Conservation (phyloP, 495 filamentous ascomycete species). For the Trichoderma orchidacearum region DNA sequence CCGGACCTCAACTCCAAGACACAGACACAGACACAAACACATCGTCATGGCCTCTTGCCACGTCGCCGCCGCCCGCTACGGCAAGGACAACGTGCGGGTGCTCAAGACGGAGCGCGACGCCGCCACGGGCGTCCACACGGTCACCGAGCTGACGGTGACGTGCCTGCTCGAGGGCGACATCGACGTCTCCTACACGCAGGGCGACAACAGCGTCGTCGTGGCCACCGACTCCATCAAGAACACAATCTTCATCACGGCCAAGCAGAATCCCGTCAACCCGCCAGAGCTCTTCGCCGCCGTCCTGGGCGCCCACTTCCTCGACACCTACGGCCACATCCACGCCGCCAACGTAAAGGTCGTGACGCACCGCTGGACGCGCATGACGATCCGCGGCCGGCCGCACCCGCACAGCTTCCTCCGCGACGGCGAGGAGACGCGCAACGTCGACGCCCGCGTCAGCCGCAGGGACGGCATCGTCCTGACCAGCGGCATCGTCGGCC, state of each 20-base stretch:
- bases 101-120: slow-evolving; percentile 81
- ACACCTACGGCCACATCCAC: slow-evolving; percentile 77
- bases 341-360: slow-evolving; percentile 65
- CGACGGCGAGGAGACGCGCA: slow-evolving; percentile 77
- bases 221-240: slow-evolving; percentile 98
- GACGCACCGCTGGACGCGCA: slow-evolving; percentile 85
- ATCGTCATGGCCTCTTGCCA: slow-evolving; percentile 11
- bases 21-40: not conserved
- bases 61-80: slow-evolving; percentile 67
- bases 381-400: slow-evolving; percentile 72
- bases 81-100: slow-evolving; percentile 97
- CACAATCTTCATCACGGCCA: slow-evolving; percentile 86
- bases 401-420: slow-evolving; percentile 96
- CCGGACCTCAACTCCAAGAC: not conserved
- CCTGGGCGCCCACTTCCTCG: slow-evolving; percentile 75
- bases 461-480: slow-evolving; percentile 50
- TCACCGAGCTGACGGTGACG: slow-evolving; percentile 91
- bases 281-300: slow-evolving; percentile 85
- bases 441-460: slow-evolving; percentile 47
- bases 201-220: slow-evolving; percentile 91
- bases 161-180: slow-evolving; percentile 84
- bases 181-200: slow-evolving; percentile 76
- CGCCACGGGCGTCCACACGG: slow-evolving; percentile 61
- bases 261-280: slow-evolving; percentile 83
- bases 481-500: slow-evolving; percentile 53